Evolutionary conservation across 2,329 filamentous ascomycete genomes (phyloP).

Genomic region (Arthroderma uncinatum): DNA sequence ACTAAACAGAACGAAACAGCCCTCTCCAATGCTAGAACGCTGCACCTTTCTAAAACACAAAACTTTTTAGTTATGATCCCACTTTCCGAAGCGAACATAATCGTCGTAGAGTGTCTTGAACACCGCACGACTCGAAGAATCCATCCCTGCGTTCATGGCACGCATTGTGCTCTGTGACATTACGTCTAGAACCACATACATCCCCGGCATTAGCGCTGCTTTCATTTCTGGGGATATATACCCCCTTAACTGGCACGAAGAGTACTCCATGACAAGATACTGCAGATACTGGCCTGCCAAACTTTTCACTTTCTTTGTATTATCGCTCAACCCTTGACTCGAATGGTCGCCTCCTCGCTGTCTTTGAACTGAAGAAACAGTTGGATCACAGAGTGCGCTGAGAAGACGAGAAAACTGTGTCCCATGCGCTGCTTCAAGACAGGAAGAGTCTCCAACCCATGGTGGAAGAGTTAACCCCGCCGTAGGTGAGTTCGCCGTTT

Average conservation of each 20-base stretch:
- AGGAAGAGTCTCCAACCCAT: constrained; percentile 14
- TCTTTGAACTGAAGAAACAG: constrained; percentile 43
- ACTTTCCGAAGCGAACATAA: constrained; percentile 38
- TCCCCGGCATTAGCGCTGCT: constrained; percentile 40
- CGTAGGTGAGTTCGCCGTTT: constrained; percentile 14
- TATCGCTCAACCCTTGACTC: constrained; percentile 44
- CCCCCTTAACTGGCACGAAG: constrained; percentile 41
- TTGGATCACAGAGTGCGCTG: constrained; percentile 51
- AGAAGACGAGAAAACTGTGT: constrained; percentile 45
- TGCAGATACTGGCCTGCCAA: constrained; percentile 48
- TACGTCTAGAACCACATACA: constrained; percentile 44
- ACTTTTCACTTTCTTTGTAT: constrained; percentile 48
- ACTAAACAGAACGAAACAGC: neutral
- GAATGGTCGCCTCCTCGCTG: constrained; percentile 25
- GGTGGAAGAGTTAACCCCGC: constrained; percentile 15
- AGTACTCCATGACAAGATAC: constrained; percentile 48
- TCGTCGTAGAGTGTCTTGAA: constrained; percentile 45
- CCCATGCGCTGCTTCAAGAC: constrained; percentile 35
- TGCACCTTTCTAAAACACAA: neutral
- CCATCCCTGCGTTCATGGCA: constrained; percentile 42
- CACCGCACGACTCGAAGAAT: constrained; percentile 41
- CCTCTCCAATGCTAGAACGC: neutral
- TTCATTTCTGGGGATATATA: constrained; percentile 43
- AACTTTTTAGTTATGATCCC: constrained; percentile 33
- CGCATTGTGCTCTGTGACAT: constrained; percentile 42